A percentile compares a stretch with the other conserved stretches of the same genome.
Conservation (phyloP, 2,329 filamentous ascomycete species). For the Apiospora arundinis region DNA sequence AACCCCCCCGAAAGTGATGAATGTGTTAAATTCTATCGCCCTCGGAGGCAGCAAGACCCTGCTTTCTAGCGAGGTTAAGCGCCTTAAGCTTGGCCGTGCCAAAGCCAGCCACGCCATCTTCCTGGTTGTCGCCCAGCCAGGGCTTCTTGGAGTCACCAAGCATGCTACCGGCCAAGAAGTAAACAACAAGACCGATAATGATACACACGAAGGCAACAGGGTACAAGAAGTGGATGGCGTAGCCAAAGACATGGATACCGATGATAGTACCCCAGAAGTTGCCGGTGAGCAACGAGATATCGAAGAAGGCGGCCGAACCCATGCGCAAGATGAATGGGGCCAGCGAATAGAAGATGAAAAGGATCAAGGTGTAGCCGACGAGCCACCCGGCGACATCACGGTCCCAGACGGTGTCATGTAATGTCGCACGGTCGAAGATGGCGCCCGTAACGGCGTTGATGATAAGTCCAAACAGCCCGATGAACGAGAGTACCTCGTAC, state of each 20-base stretch:
- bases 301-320: slow-evolving; percentile 91
- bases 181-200: slow-evolving; percentile 82
- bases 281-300: slow-evolving; percentile 89
- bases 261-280: slow-evolving; percentile 99
- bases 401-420: slow-evolving; percentile 70
- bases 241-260: slow-evolving; percentile 84
- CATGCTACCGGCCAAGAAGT: slow-evolving; percentile 83
- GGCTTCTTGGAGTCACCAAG: slow-evolving; percentile 92
- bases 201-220: slow-evolving; percentile 95
- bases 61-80: slow-evolving; percentile 60
- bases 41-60: slow-evolving; percentile 35
- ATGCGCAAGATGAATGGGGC: slow-evolving; percentile 90
- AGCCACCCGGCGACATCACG: slow-evolving; percentile 78
- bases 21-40: slow-evolving; percentile 18
- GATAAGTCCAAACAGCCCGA: slow-evolving; percentile 85
- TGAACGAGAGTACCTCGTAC: slow-evolving; percentile 92
- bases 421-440: slow-evolving; percentile 85
- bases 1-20: not conserved
- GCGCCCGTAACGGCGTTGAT: slow-evolving; percentile 92
- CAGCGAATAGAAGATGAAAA: slow-evolving; percentile 85
- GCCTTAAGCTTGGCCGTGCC: slow-evolving; percentile 86
- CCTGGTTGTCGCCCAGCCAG: slow-evolving; percentile 90
- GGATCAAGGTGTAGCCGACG: slow-evolving; percentile 84
- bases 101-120: slow-evolving; percentile 77
- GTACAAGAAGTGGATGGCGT: slow-evolving; percentile 86